Conservation (phyloP, 345 rosid species). For the Populus alba region DNA sequence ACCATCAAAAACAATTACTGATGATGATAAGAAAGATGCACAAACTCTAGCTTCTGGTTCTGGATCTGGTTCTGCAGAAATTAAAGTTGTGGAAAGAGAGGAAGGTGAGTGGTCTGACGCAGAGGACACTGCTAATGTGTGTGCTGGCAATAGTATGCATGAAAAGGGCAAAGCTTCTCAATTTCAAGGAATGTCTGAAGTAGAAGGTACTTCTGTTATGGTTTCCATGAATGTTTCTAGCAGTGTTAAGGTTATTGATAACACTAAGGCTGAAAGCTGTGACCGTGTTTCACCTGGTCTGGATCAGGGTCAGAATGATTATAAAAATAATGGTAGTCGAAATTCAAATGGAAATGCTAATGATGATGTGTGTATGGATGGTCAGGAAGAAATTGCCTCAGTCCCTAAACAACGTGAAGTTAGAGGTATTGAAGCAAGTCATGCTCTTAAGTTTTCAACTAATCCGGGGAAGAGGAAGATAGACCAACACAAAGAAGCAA, state of each 20-base stretch:
- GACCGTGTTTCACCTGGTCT: slow-evolving; percentile 26
- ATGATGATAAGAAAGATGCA: slow-evolving; percentile 35
- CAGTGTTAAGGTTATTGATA: slow-evolving; percentile 33
- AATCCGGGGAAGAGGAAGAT: slow-evolving; percentile 74
- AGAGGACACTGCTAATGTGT: slow-evolving; percentile 48
- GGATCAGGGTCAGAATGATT: slow-evolving; percentile 42
- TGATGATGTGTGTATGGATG: slow-evolving; percentile 35
- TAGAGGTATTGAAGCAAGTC: slow-evolving; percentile 79
- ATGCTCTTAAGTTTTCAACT: slow-evolving; percentile 67
- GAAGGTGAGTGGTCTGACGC: slow-evolving; percentile 96
- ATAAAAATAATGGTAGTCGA: slow-evolving; percentile 35
- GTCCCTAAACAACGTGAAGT: slow-evolving; percentile 64
- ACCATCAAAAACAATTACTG: slow-evolving; percentile 28
- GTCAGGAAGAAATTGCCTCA: slow-evolving; percentile 44
- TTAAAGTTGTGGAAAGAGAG: slow-evolving; percentile 63
- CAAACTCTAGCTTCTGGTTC: slow-evolving; percentile 30
- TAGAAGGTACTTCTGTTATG: slow-evolving; percentile 31
- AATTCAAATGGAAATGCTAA: slow-evolving; percentile 48
- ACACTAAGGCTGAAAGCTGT: slow-evolving; percentile 24
- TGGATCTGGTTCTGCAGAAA: slow-evolving; percentile 34
- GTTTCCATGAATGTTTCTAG: slow-evolving; percentile 16
- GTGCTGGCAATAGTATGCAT: slow-evolving; percentile 19
- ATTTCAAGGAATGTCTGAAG: slow-evolving; percentile 29
- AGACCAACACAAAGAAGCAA: slow-evolving; percentile 89
- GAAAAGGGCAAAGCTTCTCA: slow-evolving; percentile 39